These are phyloP conservation scores for Aspergillus persii DNA, from an alignment of 2,329 filamentous ascomycete genomes.

Conservation along the genomic window DNA sequence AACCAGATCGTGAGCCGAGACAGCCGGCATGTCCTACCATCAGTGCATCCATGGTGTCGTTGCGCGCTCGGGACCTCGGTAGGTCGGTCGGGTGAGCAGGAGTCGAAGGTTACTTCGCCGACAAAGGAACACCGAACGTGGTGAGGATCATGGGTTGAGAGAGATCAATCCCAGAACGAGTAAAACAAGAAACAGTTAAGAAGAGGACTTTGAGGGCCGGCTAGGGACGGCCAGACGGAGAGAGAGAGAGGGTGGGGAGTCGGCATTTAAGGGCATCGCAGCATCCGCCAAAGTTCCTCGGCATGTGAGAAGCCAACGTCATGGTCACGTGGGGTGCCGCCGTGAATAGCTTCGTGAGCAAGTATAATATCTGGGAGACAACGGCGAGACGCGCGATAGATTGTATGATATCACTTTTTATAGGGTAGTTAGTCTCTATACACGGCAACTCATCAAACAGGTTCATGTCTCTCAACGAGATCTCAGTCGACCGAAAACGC, in stretches of 20 bases:
- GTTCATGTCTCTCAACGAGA: background rate
- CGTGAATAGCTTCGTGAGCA: too few species aligned
- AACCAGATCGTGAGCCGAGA: background rate
- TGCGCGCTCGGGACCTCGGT: constrained; percentile 24
- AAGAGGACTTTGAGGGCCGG: constrained; percentile 10
- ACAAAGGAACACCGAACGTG: background rate
- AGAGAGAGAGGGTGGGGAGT: constrained; percentile 18
- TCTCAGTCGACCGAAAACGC: constrained; percentile 17
- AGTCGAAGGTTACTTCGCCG: constrained; percentile 2
- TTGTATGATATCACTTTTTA: background rate
- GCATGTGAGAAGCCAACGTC: constrained; percentile 39
- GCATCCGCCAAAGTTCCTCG: constrained; percentile 36
- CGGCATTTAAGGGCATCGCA: constrained; percentile 25
- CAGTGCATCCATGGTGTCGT: constrained; percentile 34
- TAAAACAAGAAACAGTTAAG: background rate
- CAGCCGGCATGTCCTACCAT: constrained; percentile 23
- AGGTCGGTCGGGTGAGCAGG: constrained; percentile 15
- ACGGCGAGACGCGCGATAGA: background rate
- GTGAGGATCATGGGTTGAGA: constrained; percentile 9
- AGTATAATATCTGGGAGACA: too few species aligned
- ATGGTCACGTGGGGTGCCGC: constrained; percentile 31
- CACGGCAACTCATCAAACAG: background rate
- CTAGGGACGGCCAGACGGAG: background rate
- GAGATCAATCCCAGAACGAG: background rate
- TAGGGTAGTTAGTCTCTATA: background rate